Percentiles rank a stretch among this genome's conserved stretches.
phyloP scores from a whole-genome alignment of 1,139 yeast genomes.

The Insectozyma bohioensis region DNA sequence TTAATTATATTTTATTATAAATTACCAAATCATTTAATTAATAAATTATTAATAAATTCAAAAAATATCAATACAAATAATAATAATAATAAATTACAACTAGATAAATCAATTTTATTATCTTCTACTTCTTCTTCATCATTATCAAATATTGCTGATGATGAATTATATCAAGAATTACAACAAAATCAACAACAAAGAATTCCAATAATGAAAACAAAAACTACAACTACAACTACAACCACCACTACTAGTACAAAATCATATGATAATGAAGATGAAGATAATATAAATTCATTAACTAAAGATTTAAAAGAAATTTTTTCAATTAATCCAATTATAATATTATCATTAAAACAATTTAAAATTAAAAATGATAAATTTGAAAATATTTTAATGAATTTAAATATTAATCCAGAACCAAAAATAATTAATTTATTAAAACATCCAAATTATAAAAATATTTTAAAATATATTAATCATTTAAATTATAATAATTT shows the following conservation, averaged over 20 bases:
- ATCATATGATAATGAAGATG: background rate
- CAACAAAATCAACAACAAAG: slow-evolving; percentile 23
- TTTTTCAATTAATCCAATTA: slow-evolving; percentile 28
- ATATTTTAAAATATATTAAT: slow-evolving; percentile 27
- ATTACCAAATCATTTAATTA: too few species aligned
- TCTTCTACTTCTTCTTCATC: slow-evolving; percentile 2
- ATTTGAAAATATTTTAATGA: slow-evolving; percentile 22
- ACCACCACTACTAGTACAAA: background rate
- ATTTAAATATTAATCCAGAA: slow-evolving; percentile 31
- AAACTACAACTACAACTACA: background rate
- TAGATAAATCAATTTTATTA: slow-evolving; percentile 9
- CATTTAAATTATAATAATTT: slow-evolving; percentile 32
- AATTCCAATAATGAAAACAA: too few species aligned
- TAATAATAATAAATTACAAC: slow-evolving; percentile 5
- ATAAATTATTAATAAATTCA: too few species aligned
- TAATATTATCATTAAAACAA: slow-evolving; percentile 20
- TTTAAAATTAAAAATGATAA: slow-evolving; percentile 9
- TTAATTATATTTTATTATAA: slow-evolving; percentile 2
- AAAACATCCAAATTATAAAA: slow-evolving; percentile 31
- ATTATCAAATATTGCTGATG: background rate
- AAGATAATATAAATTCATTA: slow-evolving; percentile 1
- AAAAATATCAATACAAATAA: too few species aligned
- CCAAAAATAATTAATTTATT: slow-evolving; percentile 29
- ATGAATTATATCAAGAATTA: background rate
- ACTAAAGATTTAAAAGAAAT: slow-evolving; percentile 32